phyloP scores from a whole-genome alignment of 345 rosid genomes.

The Boechera retrofracta region DNA sequence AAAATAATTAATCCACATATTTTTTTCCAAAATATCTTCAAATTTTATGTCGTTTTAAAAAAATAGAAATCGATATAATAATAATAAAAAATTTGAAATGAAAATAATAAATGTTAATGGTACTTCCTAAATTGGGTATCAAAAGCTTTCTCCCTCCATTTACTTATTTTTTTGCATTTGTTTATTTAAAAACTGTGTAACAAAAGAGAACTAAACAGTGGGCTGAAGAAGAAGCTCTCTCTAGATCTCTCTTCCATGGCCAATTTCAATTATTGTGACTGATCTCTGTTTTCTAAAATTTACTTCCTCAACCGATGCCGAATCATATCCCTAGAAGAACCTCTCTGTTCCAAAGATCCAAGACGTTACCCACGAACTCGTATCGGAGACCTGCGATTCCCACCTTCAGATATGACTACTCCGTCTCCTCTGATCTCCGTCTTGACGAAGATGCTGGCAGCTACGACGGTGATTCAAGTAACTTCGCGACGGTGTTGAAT shows the following conservation, averaged over 20 bases:
- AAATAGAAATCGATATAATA: no score
- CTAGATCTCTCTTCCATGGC: constrained; percentile 34
- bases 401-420: constrained; percentile 56
- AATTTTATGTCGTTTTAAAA: no score
- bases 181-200: constrained; percentile 22
- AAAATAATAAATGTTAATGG: not conserved
- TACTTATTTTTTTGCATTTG: not conserved
- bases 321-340: constrained; percentile 42
- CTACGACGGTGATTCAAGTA: constrained; percentile 18
- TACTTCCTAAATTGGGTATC: not conserved
- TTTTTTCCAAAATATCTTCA: no score
- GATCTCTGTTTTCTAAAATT: not conserved
- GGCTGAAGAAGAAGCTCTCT: constrained; percentile 35
- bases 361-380: constrained; percentile 45
- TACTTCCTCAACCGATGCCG: constrained; percentile 8
- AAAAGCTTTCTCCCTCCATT: constrained; percentile 34
- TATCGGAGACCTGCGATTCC: constrained; percentile 67
- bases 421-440: not conserved
- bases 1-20: no score
- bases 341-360: constrained; percentile 60
- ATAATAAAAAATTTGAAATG: no score
- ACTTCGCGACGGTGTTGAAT: constrained; percentile 48
- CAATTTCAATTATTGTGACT: not conserved
- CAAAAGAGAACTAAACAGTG: constrained; percentile 10
- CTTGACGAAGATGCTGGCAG: not conserved